Evolutionary conservation across 2,329 filamentous ascomycete genomes (phyloP).

Genomic region (Phoma herbarum): DNA sequence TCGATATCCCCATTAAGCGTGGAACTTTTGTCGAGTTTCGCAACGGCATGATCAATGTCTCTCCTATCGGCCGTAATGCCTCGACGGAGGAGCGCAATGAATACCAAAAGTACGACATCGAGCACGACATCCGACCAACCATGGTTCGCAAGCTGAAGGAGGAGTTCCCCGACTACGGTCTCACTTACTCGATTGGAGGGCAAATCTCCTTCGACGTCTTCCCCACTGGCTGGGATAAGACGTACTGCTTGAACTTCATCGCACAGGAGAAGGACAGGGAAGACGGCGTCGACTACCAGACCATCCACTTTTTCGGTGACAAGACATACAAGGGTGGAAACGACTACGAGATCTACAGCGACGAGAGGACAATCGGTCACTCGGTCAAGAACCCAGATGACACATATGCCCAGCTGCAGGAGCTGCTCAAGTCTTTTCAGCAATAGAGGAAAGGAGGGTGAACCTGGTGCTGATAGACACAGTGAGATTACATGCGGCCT

Average conservation of each 20-base stretch:
- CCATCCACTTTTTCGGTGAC: conserved; percentile 97
- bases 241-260: conserved; percentile 89
- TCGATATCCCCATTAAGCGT: conserved; percentile 83
- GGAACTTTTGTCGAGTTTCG: conserved; percentile 89
- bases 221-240: conserved; percentile 98
- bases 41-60: conserved; percentile 91
- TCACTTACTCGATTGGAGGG: conserved; percentile 95
- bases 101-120: conserved; percentile 82
- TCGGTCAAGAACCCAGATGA: conserved; percentile 82
- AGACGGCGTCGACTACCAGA: conserved; percentile 79
- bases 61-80: conserved; percentile 86
- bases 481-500: too few relatives aligned
- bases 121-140: conserved; percentile 76
- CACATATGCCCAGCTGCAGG: conserved; percentile 79
- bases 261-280: conserved; percentile 75
- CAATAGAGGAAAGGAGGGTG: conserved; percentile 13
- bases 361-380: conserved; percentile 84
- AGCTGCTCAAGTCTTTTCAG: conserved; percentile 68
- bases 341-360: conserved; percentile 92
- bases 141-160: conserved; percentile 81
- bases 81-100: conserved; percentile 79
- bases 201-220: conserved; percentile 99
- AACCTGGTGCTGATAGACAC: neutral
- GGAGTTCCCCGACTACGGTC: conserved; percentile 80
- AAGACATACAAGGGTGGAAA: conserved; percentile 93